Evolutionary conservation across 2,329 filamentous ascomycete species (phyloP).

Genomic region (Ascochyta pisi): DNA sequence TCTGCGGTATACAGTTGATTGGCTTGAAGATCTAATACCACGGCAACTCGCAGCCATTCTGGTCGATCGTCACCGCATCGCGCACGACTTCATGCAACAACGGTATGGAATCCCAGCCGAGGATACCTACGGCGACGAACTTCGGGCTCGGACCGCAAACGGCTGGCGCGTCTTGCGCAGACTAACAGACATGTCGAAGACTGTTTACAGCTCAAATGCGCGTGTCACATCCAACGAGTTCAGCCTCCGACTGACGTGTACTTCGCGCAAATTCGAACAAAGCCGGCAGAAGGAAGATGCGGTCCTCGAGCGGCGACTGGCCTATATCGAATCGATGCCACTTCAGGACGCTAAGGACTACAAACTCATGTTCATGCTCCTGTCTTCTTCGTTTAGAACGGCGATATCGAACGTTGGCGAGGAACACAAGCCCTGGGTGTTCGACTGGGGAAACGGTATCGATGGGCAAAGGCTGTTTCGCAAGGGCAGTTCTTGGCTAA

Average conservation of each 20-base stretch:
- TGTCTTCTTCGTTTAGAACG: constrained; percentile 38
- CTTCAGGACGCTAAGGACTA: constrained; percentile 35
- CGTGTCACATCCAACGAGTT: constrained; percentile 14
- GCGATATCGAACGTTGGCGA: constrained; percentile 33
- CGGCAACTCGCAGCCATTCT: constrained; percentile 39
- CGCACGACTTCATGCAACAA: constrained; percentile 23
- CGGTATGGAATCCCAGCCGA: constrained; percentile 40
- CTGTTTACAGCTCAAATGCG: constrained; percentile 21
- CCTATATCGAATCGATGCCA: constrained; percentile 29
- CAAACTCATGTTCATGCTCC: constrained; percentile 40
- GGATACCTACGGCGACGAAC: constrained; percentile 36
- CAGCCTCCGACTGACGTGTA: constrained; percentile 21
- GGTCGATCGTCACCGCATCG: constrained; percentile 38
- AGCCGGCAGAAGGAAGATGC: constrained; percentile 28
- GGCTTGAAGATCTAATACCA: constrained; percentile 38
- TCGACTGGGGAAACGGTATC: constrained; percentile 38
- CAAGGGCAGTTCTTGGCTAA: constrained; percentile 40
- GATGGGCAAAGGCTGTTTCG: constrained; percentile 34
- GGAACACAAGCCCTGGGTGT: constrained; percentile 35
- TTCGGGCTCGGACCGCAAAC: constrained; percentile 37
- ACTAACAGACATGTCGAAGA: constrained; percentile 34
- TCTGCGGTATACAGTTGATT: constrained; percentile 19
- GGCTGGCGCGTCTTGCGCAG: constrained; percentile 38
- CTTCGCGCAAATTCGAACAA: constrained; percentile 26
- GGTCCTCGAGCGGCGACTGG: constrained; percentile 28